Evolutionary conservation across 192 early-diverging fungal genomes (phyloP), one percentile per base, ranked within the genome.

Genomic region (Umbelopsis ramanniana): DNA sequence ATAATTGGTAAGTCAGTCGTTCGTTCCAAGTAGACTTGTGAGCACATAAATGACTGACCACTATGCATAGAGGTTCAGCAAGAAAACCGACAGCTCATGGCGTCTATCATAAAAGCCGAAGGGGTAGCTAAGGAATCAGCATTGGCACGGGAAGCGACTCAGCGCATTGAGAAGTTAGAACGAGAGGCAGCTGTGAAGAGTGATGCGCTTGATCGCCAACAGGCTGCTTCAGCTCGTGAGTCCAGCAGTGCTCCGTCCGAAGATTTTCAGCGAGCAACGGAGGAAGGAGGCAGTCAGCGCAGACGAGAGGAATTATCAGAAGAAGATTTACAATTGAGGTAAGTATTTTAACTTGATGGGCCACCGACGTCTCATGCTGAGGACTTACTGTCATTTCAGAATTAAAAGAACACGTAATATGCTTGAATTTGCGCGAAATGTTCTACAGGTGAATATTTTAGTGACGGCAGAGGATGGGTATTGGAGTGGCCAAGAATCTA

Each of bases 1-100:
- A 63, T 63, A 10, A 63, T 63, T 12, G 57, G 57, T 63, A 37
- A 19, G 57, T 37, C 23, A 60, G 11, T 26, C 38, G 14, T 4
- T 14, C 22, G 14, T 24, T 5, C 37, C 38, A 43, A 33, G 22
- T 17, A 52, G 48, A n/a, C 14, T 71, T 47, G 19, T 22, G 19
- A 53, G 46, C 15, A 15, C 46, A 33, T 19, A 72, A 26, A 40
- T 43, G 46, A 40, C 19, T 37, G 7, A 66, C 37, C 29, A 60
- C 52, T n/a, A n/a, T 47, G 46, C 4, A 24, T 52, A 75, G 74
- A 21, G 35, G 43, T 69, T 37, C 74, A 75, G 15, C 45, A 23
- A 26, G 74, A 75, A 35, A 75, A 75, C 52, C 37, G 74, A 43
- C 43, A 46, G n/a, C 46, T 74, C n/a, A 74, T 74, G 73, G 40